Base-by-base conservation (phyloP, 768 basidiomycete genomes). In the Sarcomyxa edulis region DNA sequence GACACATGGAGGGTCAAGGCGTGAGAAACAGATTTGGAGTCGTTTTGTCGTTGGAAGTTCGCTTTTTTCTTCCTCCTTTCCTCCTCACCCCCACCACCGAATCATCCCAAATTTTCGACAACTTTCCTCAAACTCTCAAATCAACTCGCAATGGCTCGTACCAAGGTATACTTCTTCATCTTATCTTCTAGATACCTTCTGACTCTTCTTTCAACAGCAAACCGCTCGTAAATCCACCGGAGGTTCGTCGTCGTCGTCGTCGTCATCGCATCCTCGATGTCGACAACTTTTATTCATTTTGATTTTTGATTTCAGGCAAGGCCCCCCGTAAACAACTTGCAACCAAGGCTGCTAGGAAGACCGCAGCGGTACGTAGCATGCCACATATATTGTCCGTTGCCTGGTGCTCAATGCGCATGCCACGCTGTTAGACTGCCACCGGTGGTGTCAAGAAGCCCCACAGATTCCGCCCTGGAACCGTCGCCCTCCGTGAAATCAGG, bases 401-500 rank as follows among this genome's bases (percentile, higher is more conserved):
- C 29, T 39, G 44, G 29, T 51, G 27, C 19, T n/a, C 11, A n/a
- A n/a, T n/a, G n/a, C n/a, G n/a, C n/a, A n/a, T n/a, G n/a, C n/a
- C n/a, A n/a, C 14, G 16, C 26, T 40, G 35, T 48, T 44, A 81
- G 77, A 75, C 86, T 41, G 78, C 86, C 42, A 85, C 93, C 47
- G 93, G 93, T 68, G 93, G 93, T 81, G 93, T 96, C 55, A 98
- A 98, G 94, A 99, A 98, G 76, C 95, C 94, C 44, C 94, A 98
- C 66, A 76, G 94, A 61, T 97, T 95, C 84, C 79, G 87, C 58
- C 87, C 87, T 52, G 87, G 95, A 74, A 99, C 95, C 50, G 95
- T 99, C 73, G 95, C 95, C 50, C 91, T 99, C 49, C 93, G 95
- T 77, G 94, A 97, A 70, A 97, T 97, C 55, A 74, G 95, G 60